Evolutionary conservation across 805 yeast genomes (phyloP).

Genomic region (Cyberlindnera xishuangbannaensis): DNA sequence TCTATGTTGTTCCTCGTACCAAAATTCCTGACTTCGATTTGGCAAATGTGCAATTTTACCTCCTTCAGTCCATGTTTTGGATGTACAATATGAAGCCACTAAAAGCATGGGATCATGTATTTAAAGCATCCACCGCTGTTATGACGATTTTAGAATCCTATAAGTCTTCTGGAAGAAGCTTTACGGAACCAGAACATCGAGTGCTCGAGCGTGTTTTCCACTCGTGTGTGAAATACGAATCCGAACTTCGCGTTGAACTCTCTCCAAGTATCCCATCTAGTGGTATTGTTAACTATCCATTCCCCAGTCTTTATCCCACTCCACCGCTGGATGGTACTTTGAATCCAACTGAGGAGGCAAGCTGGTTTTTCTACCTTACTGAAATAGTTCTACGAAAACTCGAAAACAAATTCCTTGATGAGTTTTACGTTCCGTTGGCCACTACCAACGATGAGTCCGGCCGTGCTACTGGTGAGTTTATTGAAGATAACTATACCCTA

Average conservation of each 20-base stretch:
- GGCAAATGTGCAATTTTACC: conserved; percentile 13
- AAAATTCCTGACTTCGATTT: conserved; percentile 15
- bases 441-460: conserved; percentile 4
- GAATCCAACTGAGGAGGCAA: conserved; percentile 15
- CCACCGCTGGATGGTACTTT: conserved; percentile 18
- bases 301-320: conserved; percentile 21
- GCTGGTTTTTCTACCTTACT: conserved; percentile 24
- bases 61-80: conserved; percentile 18
- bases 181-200: conserved; percentile 15
- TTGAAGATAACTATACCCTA: conserved; percentile 11
- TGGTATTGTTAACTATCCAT: conserved; percentile 22
- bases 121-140: conserved; percentile 17
- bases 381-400: conserved; percentile 22
- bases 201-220: conserved; percentile 20
- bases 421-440: conserved; percentile 17
- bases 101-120: conserved; percentile 19
- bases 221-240: conserved; percentile 22
- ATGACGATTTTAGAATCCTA: conserved; percentile 19
- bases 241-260: conserved; percentile 23
- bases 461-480: conserved; percentile 9
- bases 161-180: conserved; percentile 16
- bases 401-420: conserved; percentile 23
- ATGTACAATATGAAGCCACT: conserved; percentile 23
- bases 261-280: conserved; percentile 23
- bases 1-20: conserved; percentile 9